Evolutionary conservation across 2,329 filamentous ascomycete species (phyloP).

Genomic region (Botrytis byssoidea): DNA sequence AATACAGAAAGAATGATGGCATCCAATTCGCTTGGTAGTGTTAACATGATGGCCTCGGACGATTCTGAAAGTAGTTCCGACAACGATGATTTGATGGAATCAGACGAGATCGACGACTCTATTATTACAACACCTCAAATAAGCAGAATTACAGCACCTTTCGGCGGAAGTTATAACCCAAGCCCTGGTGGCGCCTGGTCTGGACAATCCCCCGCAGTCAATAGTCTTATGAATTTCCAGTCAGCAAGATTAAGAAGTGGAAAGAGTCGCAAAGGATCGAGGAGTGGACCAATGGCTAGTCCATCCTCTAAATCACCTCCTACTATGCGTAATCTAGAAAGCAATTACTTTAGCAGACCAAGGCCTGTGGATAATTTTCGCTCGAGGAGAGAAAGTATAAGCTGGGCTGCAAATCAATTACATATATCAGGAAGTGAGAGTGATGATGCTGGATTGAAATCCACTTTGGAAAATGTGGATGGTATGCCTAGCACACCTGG

Average conservation of each 20-base stretch:
- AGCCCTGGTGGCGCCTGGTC: conserved; percentile 63
- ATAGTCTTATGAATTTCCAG: conserved; percentile 78
- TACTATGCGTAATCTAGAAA: conserved; percentile 42
- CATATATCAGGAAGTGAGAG: conserved; percentile 81
- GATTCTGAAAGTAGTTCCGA: conserved; percentile 71
- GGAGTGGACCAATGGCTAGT: conserved; percentile 66
- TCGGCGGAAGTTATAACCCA: conserved; percentile 42
- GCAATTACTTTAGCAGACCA: conserved; percentile 54
- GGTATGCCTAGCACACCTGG: conserved; percentile 45
- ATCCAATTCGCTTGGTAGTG: conserved; percentile 63
- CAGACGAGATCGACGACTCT: conserved; percentile 71
- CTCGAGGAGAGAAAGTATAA: conserved; percentile 81
- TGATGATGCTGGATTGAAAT: conserved; percentile 61
- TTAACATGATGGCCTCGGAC: conserved; percentile 71
- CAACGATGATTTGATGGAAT: conserved; percentile 69
- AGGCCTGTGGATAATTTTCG: conserved; percentile 48
- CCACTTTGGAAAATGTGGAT: conserved; percentile 42
- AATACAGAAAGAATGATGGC: conserved; percentile 68
- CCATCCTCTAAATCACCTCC: conserved; percentile 78
- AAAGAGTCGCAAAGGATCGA: conserved; percentile 65
- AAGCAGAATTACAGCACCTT: conserved; percentile 54
- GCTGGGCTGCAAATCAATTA: conserved; percentile 83
- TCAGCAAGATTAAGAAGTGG: conserved; percentile 56
- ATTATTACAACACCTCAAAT: conserved; percentile 83
- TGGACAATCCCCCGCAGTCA: conserved; percentile 67